Conservation (phyloP, 2,329 filamentous ascomycete genomes). For the Lachnellula willkommii region DNA sequence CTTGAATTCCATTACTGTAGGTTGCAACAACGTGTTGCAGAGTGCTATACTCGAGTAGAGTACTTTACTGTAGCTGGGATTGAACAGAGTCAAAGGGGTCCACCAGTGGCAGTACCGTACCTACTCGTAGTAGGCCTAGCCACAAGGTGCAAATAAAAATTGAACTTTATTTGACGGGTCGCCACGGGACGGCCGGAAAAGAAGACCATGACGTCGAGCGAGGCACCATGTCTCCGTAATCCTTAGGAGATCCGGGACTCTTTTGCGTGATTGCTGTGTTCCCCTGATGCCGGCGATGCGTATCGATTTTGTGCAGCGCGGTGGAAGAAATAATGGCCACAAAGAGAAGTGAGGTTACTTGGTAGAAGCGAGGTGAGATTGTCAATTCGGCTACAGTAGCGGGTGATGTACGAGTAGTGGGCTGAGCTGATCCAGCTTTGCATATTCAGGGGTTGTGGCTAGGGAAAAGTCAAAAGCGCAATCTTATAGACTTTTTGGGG, state of each 20-base stretch:
- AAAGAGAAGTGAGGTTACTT: conserved; percentile 1
- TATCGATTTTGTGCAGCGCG: background rate
- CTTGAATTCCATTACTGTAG: conserved; percentile 6
- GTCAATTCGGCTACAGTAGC: background rate
- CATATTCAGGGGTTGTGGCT: background rate
- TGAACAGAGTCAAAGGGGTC: background rate
- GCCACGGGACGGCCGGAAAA: background rate
- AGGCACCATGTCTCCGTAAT: background rate
- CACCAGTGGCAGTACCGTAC: background rate
- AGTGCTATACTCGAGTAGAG: background rate
- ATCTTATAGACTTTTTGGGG: background rate
- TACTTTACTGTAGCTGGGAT: background rate
- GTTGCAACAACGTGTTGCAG: conserved; percentile 12
- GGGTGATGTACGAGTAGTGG: background rate
- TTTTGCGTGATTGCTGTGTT: background rate
- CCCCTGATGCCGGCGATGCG: background rate
- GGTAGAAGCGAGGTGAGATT: background rate
- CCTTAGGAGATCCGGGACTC: background rate
- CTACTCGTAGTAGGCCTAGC: too few species aligned
- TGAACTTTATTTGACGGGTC: background rate
- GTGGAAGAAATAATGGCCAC: background rate
- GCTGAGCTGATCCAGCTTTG: background rate
- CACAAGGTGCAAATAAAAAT: too few species aligned
- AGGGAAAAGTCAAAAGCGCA: background rate
- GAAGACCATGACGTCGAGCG: background rate